phyloP scores from a whole-genome alignment of 805 yeast species.

The Limtongozyma cylindracea region DNA sequence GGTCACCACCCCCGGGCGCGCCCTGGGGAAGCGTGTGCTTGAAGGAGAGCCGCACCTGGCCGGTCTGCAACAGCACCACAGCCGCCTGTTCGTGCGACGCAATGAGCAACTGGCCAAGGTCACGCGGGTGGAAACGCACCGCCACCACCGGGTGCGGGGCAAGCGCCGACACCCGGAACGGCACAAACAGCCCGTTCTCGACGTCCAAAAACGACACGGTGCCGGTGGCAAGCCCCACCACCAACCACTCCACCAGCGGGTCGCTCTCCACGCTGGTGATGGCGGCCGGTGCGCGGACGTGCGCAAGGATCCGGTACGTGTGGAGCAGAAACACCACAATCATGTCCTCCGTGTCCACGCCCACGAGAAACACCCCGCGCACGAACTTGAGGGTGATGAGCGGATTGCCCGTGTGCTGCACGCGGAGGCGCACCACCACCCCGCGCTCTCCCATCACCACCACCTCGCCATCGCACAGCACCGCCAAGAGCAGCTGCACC shows the following conservation, averaged over 20 bases:
- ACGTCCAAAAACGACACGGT: conserved; percentile 48
- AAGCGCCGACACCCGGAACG: conserved; percentile 40
- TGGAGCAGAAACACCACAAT: conserved; percentile 49
- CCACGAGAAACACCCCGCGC: conserved; percentile 62
- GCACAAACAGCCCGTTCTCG: conserved; percentile 47
- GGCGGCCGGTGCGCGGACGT: conserved; percentile 34
- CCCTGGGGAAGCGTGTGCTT: conserved; percentile 38
- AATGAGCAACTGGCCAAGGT: conserved; percentile 52
- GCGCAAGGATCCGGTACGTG: conserved; percentile 30
- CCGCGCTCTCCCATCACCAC: too few species aligned
- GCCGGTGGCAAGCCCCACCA: conserved; percentile 65
- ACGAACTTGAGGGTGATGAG: conserved; percentile 39
- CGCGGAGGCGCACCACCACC: conserved; percentile 66
- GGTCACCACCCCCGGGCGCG: conserved; percentile 36
- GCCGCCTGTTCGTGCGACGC: conserved; percentile 50
- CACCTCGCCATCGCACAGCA: conserved; percentile 45
- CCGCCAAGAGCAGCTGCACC: conserved; percentile 63
- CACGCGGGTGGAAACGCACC: conserved; percentile 72
- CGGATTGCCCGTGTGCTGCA: conserved; percentile 60
- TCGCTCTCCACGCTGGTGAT: conserved; percentile 55
- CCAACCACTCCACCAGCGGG: conserved; percentile 73
- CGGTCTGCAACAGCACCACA: conserved; percentile 37
- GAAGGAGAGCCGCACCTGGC: conserved; percentile 26
- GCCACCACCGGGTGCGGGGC: conserved; percentile 43
- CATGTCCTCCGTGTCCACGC: conserved; percentile 32